These are phyloP conservation scores for Serendipita sp. DNA, from an alignment of 1,284 basidiomycete species.

Conservation along the genomic window DNA sequence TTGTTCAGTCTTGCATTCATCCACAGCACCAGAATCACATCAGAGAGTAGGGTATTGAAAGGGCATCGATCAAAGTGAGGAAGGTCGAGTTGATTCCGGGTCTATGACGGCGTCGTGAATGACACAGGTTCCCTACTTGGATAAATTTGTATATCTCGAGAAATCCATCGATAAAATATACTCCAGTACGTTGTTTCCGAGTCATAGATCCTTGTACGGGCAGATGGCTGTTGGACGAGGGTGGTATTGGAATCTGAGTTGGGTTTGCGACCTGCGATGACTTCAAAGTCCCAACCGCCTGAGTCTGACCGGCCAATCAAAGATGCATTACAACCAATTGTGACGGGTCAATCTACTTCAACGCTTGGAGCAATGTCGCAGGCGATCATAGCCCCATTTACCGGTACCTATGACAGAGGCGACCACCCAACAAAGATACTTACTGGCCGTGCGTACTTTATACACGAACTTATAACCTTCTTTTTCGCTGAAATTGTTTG, in stretches of 20 bases:
- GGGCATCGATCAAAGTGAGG: no score
- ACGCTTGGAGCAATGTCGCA: constrained; percentile 5
- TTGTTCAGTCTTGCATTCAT: no score
- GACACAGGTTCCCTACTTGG: no score
- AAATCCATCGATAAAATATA: no score
- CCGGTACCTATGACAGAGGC: background rate
- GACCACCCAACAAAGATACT: constrained; percentile 5
- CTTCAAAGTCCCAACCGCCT: background rate
- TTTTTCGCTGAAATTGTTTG: background rate
- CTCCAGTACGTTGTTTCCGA: no score
- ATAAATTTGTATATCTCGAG: no score
- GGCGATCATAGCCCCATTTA: constrained; percentile 1
- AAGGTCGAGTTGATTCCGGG: no score
- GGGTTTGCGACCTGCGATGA: background rate
- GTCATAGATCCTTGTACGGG: no score
- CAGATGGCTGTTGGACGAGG: background rate
- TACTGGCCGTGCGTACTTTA: background rate
- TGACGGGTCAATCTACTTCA: background rate
- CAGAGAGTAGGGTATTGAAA: no score
- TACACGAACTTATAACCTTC: background rate
- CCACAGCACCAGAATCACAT: no score
- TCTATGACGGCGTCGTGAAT: no score
- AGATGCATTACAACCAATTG: constrained; percentile 6
- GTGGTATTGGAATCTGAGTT: background rate
- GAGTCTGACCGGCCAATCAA: background rate